Base-by-base conservation (phyloP, 2,329 filamentous ascomycete genomes). In the Cercospora brassicicola region DNA sequence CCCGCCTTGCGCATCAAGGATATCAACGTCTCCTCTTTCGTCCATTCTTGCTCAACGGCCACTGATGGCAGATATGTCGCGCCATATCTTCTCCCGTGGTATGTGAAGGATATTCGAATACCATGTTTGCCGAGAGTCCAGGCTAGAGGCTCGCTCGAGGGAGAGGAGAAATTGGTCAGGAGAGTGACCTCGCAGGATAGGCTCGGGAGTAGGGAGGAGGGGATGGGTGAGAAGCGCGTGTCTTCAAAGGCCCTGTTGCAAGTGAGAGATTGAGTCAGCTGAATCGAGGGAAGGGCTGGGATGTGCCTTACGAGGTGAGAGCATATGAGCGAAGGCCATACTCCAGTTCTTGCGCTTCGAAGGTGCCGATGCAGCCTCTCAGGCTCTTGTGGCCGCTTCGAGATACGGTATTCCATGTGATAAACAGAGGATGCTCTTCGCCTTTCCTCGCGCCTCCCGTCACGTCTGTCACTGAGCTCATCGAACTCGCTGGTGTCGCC, bases 321-420 rank as follows among this genome's bases (percentile, higher is more conserved):
- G 94, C 91, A 81, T 97, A 98, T 69, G 88, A 89, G 62, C 88
- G 84, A 53, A 99, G 83, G 3, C 93, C 94, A 1, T 87, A 81
- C 31, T 88, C 85, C 11, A 99, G 86, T 60, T 90, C 87, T 75
- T 92, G 88, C 2, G 89, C 79, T 76, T 94, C 91, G 76, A 98
- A 99, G 2, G 94, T 99, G 73, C 95, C 95, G 77, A 99, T 98
- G 84, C 95, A 99, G 68, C 95, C 95, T 68, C 95, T 90, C 51
- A 99, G 87, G 26, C 86, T 87, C 78, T 90, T 89, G 71, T 88
- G 82, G 30, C 88, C 86, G 63, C 78, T 82, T 23, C 83, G 79
- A 7, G 86, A 88, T 64, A 93, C 74, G 0, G 88, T 92, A 82
- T 97, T 96, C 94, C 94, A 98, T 7, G 94, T 97, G 57, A 99